Evolutionary conservation across 108 stramenopile genomes (phyloP).

Genomic region (Stephanodiscus triporus): DNA sequence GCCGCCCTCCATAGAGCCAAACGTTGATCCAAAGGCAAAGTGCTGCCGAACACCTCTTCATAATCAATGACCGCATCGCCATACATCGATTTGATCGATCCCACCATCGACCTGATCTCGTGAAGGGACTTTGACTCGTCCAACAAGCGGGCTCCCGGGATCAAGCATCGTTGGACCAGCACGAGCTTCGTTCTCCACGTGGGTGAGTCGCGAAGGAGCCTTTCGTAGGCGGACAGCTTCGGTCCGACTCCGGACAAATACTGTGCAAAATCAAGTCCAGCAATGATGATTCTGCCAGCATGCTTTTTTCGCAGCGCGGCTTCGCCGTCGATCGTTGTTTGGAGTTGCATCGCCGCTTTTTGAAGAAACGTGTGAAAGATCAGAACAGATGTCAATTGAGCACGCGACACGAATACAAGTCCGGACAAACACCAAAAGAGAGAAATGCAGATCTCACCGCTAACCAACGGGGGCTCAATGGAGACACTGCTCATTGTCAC

Average conservation of each 20-base stretch:
- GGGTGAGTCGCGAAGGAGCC: slow-evolving; percentile 66
- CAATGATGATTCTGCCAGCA: slow-evolving; percentile 55
- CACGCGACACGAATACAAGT: slow-evolving; percentile 1
- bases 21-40: slow-evolving; percentile 47
- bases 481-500: slow-evolving; percentile 86
- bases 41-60: slow-evolving; percentile 48
- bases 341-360: slow-evolving; percentile 28
- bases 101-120: slow-evolving; percentile 46
- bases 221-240: slow-evolving; percentile 79
- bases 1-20: slow-evolving; percentile 52
- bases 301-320: slow-evolving; percentile 50
- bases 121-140: slow-evolving; percentile 51
- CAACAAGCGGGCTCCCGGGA: slow-evolving; percentile 50
- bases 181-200: slow-evolving; percentile 64
- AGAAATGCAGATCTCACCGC: slow-evolving; percentile 15
- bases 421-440: not conserved
- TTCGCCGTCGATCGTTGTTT: slow-evolving; percentile 22
- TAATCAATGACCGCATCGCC: slow-evolving; percentile 65
- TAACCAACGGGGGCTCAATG: slow-evolving; percentile 61
- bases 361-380: not conserved
- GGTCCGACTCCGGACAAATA: slow-evolving; percentile 71
- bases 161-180: slow-evolving; percentile 69
- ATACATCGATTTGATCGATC: slow-evolving; percentile 41
- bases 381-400: not conserved
- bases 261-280: slow-evolving; percentile 69